Evolutionary conservation across 2,329 filamentous ascomycete genomes (phyloP), one percentile per base, ranked within the genome.

Genomic region (Nemania abortiva): DNA sequence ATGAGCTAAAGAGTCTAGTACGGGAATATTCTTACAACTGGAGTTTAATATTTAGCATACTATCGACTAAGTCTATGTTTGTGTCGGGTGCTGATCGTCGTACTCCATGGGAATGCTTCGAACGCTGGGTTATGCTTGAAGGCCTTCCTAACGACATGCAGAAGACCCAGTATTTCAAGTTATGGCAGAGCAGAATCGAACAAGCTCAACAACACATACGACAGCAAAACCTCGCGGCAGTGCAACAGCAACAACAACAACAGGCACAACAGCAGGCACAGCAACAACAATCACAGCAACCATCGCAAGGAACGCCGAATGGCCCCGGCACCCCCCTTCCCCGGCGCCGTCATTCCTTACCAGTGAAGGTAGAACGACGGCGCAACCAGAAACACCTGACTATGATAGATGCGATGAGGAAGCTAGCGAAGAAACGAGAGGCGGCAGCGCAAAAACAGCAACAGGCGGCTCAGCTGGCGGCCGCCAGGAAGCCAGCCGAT

Each of bases 91-190:
- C 94, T 11, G 95, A 98, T 78, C 88, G 96, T 70, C 89, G 96
- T 56, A 98, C 95, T 2, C 94, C 95, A 0, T 99, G 96, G 96
- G 96, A 99, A 82, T 99, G 96, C 78, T 99, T 99, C 75, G 96
- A 99, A 81, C 89, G 96, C 52, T 99, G 95, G 95, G 92, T 98
- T 63, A 91, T 92, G 74, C 84, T 98, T 13, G 96, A 98, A 81
- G 94, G 95, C 0, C 84, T 98, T 45, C 95, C 96, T 4, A 89
- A 91, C 11, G 96, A 99, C 73, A 97, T 98, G 91, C 91, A 92
- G 20, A 97, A 97, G 82, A 97, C 94, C 0, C 92, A 95, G 53
- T 99, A 98, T 79, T 99, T 98, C 85, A 93, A 94, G 76, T 82
- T 87, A 1, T 91, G 90, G 77, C 89, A 88, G 72, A 82, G 81